phyloP scores from a whole-genome alignment of 2,329 filamentous ascomycete genomes.

The Lachnellula subtilissima region DNA sequence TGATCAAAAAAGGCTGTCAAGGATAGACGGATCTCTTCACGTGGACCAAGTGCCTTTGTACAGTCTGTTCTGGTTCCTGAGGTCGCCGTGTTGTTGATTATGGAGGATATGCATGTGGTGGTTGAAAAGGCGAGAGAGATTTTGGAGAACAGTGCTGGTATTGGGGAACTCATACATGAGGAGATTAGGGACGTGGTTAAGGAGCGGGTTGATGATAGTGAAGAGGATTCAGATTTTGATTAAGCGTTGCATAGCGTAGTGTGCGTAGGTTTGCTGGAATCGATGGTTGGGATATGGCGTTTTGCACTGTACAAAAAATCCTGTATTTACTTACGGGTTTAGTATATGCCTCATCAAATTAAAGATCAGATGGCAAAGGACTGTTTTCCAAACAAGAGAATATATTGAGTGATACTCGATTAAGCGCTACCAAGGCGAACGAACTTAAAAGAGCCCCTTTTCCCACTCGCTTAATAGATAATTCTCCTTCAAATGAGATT shows the following conservation, averaged over 20 bases:
- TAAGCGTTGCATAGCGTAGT: neutral
- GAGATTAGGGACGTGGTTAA: constrained; percentile 58
- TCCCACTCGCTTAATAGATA: no score
- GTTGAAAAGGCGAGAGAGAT: constrained; percentile 34
- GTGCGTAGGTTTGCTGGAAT: neutral
- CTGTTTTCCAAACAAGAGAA: no score
- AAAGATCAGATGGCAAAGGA: no score
- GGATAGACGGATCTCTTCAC: constrained; percentile 61
- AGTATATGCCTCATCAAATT: neutral
- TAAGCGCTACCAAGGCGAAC: no score
- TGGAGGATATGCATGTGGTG: constrained; percentile 51
- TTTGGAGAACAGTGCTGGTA: constrained; percentile 21
- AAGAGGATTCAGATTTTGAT: constrained; percentile 22
- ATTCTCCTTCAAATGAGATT: no score
- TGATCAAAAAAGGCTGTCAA: constrained; percentile 57
- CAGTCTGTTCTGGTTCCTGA: constrained; percentile 77
- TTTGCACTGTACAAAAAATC: neutral
- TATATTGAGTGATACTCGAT: no score
- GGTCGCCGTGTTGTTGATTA: constrained; percentile 48
- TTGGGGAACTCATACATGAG: constrained; percentile 28
- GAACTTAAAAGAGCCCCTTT: no score
- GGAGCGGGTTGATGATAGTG: constrained; percentile 43
- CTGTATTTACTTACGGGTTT: neutral
- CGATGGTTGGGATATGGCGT: neutral
- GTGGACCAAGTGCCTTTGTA: constrained; percentile 64